phyloP scores from a whole-genome alignment of 73 alveolate genomes.

The Halteria grandinella region DNA sequence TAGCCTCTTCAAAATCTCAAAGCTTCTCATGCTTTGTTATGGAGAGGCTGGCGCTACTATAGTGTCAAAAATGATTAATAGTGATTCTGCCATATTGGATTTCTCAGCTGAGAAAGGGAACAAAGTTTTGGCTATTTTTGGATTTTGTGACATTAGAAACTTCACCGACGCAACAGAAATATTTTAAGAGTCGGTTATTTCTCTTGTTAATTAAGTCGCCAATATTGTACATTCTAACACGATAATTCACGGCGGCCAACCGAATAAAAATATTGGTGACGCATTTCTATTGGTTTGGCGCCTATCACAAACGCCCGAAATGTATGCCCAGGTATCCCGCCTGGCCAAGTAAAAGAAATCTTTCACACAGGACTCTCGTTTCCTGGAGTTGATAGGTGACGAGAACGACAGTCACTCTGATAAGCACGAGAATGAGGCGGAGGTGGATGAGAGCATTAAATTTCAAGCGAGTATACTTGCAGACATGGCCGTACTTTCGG shows the following conservation, averaged over 20 bases:
- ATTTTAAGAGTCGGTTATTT: conserved; percentile 89
- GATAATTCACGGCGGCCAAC: conserved; percentile 94
- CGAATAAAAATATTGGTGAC: conserved; percentile 99
- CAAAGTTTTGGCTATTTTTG: conserved; percentile 82
- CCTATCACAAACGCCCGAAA: conserved; percentile 48
- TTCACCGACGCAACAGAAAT: conserved; percentile 89
- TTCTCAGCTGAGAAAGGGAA: conserved; percentile 61
- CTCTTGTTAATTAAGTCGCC: conserved; percentile 96
- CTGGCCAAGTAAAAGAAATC: conserved; percentile 16
- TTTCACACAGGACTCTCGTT: neutral
- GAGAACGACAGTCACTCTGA: neutral
- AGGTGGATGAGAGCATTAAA: neutral
- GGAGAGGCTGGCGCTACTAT: conserved; percentile 68
- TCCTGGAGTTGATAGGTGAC: conserved; percentile 11
- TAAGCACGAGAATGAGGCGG: too few relatives aligned
- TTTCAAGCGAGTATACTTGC: conserved; percentile 47
- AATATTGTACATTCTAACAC: conserved; percentile 93
- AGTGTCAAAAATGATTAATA: conserved; percentile 37
- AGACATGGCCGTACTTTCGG: conserved; percentile 77
- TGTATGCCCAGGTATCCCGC: neutral
- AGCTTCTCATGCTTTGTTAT: conserved; percentile 55
- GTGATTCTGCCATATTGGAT: conserved; percentile 27
- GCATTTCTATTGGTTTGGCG: conserved; percentile 97
- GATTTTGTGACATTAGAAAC: conserved; percentile 90
- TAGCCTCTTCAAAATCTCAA: conserved; percentile 54